Conservation (phyloP, 331 rosid species). For the Telfairia occidentalis region DNA sequence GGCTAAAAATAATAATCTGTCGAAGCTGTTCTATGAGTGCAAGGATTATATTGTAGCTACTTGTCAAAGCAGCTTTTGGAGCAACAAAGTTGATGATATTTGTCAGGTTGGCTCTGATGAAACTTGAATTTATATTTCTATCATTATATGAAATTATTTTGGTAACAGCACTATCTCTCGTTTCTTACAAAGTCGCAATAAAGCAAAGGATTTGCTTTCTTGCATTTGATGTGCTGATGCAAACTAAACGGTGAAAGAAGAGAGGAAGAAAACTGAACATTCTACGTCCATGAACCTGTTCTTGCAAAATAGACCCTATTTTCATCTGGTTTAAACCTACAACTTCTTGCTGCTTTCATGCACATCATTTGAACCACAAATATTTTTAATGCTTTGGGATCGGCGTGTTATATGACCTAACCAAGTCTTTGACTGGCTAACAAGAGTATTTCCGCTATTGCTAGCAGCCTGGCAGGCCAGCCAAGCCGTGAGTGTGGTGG, state of each 20-base stretch:
- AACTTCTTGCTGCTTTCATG: neutral
- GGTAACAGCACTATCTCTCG: neutral
- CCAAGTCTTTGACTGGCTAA: neutral
- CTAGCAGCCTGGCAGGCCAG: too few relatives aligned
- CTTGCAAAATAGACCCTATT: neutral
- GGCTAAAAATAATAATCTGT: slow-evolving; percentile 42
- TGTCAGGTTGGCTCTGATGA: slow-evolving; percentile 50
- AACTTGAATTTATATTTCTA: neutral
- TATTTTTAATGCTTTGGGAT: neutral
- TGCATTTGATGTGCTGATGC: neutral
- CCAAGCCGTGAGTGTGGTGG: neutral
- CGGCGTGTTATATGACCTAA: neutral
- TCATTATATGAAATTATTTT: neutral
- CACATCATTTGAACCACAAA: neutral
- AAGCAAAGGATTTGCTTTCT: neutral
- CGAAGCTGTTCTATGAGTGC: slow-evolving; percentile 77
- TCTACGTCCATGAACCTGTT: neutral
- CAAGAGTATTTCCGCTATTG: neutral
- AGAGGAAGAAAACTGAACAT: neutral
- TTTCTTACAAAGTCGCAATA: neutral
- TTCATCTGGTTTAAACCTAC: neutral
- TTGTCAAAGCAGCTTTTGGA: slow-evolving; percentile 45
- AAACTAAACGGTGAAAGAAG: neutral
- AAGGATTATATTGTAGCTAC: slow-evolving; percentile 56
- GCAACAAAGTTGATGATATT: slow-evolving; percentile 70